Conservation (phyloP, 495 filamentous ascomycete genomes). For the Neurospora hispaniola region DNA sequence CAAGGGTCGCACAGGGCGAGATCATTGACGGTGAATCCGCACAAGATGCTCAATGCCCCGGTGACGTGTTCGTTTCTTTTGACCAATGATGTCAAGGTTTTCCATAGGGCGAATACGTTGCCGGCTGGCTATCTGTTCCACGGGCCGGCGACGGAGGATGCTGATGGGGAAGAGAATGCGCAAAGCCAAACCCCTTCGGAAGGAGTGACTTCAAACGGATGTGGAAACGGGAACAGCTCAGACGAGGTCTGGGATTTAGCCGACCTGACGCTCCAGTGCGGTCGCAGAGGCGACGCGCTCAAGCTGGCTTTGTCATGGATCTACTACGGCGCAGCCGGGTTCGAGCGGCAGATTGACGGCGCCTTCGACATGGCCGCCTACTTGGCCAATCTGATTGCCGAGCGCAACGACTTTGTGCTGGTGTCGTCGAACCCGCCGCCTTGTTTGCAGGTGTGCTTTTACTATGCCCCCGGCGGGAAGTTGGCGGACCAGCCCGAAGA, state of each 20-base stretch:
- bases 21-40: slow-evolving; percentile 78
- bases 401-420: slow-evolving; percentile 51
- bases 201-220: neutral
- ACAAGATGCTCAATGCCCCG: slow-evolving; percentile 93
- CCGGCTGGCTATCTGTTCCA: slow-evolving; percentile 85
- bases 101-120: slow-evolving; percentile 75
- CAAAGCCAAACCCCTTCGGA: neutral
- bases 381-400: slow-evolving; percentile 46
- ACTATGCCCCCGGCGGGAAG: slow-evolving; percentile 53
- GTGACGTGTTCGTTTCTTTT: slow-evolving; percentile 87
- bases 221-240: neutral
- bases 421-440: slow-evolving; percentile 69
- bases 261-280: slow-evolving; percentile 87
- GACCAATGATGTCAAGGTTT: slow-evolving; percentile 58
- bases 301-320: slow-evolving; percentile 83
- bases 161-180: slow-evolving; percentile 23
- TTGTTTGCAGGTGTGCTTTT: slow-evolving; percentile 93
- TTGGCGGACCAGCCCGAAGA: slow-evolving; percentile 41
- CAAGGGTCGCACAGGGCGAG: slow-evolving; percentile 62
- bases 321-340: slow-evolving; percentile 62
- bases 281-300: slow-evolving; percentile 70
- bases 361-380: slow-evolving; percentile 59
- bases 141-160: slow-evolving; percentile 20
- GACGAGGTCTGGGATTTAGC: slow-evolving; percentile 72
- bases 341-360: slow-evolving; percentile 51